Conservation (phyloP, 2,329 filamentous ascomycete genomes). For the Xylariaceae sp. region DNA sequence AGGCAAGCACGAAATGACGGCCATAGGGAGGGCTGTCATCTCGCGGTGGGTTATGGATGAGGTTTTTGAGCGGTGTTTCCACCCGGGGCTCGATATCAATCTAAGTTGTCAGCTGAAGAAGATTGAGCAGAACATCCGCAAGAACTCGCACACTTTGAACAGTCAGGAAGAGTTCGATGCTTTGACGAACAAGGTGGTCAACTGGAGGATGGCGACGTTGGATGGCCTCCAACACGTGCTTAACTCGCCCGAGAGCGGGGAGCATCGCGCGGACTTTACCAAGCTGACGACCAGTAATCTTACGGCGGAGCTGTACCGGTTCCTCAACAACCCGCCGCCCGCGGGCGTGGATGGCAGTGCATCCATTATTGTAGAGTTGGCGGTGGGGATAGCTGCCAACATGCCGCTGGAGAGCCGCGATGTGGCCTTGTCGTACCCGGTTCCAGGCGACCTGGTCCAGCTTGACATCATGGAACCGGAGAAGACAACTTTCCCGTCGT, state of each 20-base stretch:
- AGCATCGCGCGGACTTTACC: constrained; percentile 64
- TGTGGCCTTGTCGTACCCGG: constrained; percentile 78
- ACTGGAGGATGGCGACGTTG: constrained; percentile 88
- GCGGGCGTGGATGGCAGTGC: constrained; percentile 81
- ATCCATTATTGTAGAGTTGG: constrained; percentile 87
- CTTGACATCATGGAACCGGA: constrained; percentile 82
- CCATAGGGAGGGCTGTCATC: constrained; percentile 82
- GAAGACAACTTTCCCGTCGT: constrained; percentile 58
- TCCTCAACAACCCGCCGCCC: constrained; percentile 70
- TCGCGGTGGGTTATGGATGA: constrained; percentile 86
- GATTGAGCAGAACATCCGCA: constrained; percentile 82
- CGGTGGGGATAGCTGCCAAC: constrained; percentile 78
- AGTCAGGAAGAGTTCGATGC: constrained; percentile 87
- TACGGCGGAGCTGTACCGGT: constrained; percentile 63
- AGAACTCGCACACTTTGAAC: constrained; percentile 64
- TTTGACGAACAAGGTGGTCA: constrained; percentile 77
- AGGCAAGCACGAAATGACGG: constrained; percentile 97
- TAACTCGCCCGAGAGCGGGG: constrained; percentile 56
- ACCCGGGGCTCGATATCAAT: constrained; percentile 72
- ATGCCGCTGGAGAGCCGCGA: constrained; percentile 87
- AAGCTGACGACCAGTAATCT: constrained; percentile 63
- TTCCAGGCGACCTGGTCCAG: constrained; percentile 66
- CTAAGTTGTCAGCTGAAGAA: constrained; percentile 75
- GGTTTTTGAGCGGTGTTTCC: constrained; percentile 87
- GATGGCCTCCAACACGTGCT: constrained; percentile 78